A percentile compares a stretch with the other conserved stretches of the same genome.
Conservation (phyloP, 2,329 filamentous ascomycete species). For the Alternaria consortialis region DNA sequence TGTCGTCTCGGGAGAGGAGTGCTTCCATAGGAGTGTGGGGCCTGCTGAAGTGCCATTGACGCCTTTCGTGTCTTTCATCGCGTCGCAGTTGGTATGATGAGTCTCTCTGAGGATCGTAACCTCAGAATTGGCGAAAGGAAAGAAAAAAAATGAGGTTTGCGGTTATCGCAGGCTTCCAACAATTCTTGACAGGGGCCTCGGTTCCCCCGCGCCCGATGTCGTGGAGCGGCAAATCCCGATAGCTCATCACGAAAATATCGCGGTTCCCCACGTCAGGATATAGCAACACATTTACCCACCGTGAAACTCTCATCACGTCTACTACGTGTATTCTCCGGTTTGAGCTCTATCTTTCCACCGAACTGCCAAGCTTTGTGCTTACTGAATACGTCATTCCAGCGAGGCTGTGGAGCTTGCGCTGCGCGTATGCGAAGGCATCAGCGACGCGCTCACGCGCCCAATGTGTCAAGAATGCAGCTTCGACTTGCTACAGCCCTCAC, state of each 20-base stretch:
- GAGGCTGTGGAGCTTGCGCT: neutral
- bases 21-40: constrained; percentile 68
- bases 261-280: constrained; percentile 1
- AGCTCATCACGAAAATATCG: neutral
- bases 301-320: neutral
- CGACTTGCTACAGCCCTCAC: neutral
- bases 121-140: neutral
- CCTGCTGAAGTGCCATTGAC: constrained; percentile 35
- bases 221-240: neutral
- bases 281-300: neutral
- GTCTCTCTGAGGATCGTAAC: neutral
- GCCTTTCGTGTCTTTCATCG: constrained; percentile 25
- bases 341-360: neutral
- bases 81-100: neutral
- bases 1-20: constrained; percentile 71
- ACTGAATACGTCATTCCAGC: neutral
- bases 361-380: neutral
- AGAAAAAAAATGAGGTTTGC: neutral
- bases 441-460: neutral
- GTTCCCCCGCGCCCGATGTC: constrained; percentile 9
- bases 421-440: neutral
- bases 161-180: constrained; percentile 9
- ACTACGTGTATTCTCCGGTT: neutral
- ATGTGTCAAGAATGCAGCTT: neutral
- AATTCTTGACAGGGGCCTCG: constrained; percentile 13